Evolutionary conservation across 2,329 filamentous ascomycete genomes (phyloP).

Genomic region (Sporothrix euskadiensis): DNA sequence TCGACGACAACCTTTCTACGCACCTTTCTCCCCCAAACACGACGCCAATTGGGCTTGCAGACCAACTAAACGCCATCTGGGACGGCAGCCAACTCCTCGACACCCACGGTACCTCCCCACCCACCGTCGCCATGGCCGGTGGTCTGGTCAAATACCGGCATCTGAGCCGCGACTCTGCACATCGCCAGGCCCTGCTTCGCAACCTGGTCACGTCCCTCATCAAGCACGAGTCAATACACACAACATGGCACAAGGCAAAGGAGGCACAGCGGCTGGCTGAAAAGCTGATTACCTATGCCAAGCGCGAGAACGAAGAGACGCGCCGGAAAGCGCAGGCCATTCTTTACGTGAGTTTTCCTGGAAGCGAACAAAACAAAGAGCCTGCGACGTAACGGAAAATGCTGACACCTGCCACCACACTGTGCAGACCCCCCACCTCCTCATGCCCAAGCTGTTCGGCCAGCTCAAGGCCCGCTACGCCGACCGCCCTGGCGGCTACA

Average conservation of each 20-base stretch:
- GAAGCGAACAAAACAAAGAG: neutral
- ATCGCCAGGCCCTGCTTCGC: conserved; percentile 87
- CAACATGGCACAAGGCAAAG: conserved; percentile 95
- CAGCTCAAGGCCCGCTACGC: conserved; percentile 77
- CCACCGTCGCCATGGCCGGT: conserved; percentile 68
- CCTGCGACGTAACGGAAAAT: neutral
- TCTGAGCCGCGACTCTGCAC: conserved; percentile 79
- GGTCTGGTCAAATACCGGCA: conserved; percentile 86
- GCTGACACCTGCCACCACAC: neutral
- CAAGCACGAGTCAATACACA: conserved; percentile 88
- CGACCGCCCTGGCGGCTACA: conserved; percentile 84
- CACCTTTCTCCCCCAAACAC: neutral
- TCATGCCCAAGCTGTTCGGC: conserved; percentile 86
- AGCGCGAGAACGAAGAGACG: conserved; percentile 85
- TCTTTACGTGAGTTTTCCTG: conserved; percentile 67
- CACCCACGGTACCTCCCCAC: neutral
- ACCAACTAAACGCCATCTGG: neutral
- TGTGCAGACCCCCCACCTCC: conserved; percentile 62
- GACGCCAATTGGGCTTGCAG: conserved; percentile 1
- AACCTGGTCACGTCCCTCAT: conserved; percentile 96
- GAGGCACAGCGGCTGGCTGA: conserved; percentile 92
- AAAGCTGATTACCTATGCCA: conserved; percentile 89
- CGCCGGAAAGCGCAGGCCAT: conserved; percentile 73
- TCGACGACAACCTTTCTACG: neutral
- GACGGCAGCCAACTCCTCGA: conserved; percentile 15